Conservation (phyloP, 805 yeast genomes). For the Jamesozyma hellenica region DNA sequence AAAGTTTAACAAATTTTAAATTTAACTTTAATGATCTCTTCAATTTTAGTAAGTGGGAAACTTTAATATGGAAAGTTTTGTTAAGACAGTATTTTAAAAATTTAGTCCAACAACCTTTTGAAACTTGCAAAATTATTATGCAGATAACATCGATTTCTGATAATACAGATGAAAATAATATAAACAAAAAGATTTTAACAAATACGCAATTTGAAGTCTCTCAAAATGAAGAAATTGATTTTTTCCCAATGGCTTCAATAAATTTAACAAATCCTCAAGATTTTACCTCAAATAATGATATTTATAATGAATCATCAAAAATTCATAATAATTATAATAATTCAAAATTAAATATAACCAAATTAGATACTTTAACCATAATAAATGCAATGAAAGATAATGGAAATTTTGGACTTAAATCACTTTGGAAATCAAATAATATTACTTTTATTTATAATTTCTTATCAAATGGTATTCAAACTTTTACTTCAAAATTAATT, state of each 20-base stretch:
- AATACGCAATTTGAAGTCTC: constrained; percentile 13
- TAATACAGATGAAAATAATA: background rate
- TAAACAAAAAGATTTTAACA: background rate
- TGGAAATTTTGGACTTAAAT: constrained; percentile 51
- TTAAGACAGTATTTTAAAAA: constrained; percentile 59
- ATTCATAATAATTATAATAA: background rate
- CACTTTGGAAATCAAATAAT: constrained; percentile 63
- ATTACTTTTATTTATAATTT: constrained; percentile 74
- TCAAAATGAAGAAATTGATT: constrained; percentile 33
- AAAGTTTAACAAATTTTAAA: background rate
- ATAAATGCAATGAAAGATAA: constrained; percentile 52
- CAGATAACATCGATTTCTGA: constrained; percentile 36
- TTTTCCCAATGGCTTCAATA: constrained; percentile 9
- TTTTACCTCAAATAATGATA: background rate
- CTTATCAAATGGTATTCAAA: constrained; percentile 22
- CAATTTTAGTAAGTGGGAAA: constrained; percentile 48
- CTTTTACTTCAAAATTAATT: background rate
- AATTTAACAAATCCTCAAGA: background rate
- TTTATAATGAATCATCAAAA: background rate
- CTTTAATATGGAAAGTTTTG: constrained; percentile 50
- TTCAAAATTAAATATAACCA: background rate
- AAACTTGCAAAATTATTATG: constrained; percentile 62
- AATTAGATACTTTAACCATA: constrained; percentile 52
- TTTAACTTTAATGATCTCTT: constrained; percentile 58
- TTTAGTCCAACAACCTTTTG: constrained; percentile 78